Evolutionary conservation across 2,329 filamentous ascomycete species (phyloP), one percentile per base, ranked within the genome.

Genomic region (Monilinia laxa): DNA sequence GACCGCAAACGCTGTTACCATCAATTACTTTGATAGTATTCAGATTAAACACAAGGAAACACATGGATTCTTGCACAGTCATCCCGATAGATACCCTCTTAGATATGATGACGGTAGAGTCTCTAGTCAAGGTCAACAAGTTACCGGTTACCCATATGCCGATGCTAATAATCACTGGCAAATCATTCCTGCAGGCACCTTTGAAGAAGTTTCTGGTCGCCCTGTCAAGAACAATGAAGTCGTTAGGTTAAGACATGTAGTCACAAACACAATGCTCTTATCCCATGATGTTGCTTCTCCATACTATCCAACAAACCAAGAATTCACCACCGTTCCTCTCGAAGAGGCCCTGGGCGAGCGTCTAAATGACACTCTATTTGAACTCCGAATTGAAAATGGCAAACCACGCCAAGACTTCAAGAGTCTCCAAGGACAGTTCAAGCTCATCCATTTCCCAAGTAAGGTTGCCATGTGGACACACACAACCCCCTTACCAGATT

Each of bases 381-480:
- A 98, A 80, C 85, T 99, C 73, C 89, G 90, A 75, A 90, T 98
- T 70, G 95, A 98, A 77, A 87, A 90, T 71, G 92, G 89, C 75
- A 97, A 97, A 80, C 76, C 83, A 54, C 84, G 84, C 35, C 90
- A 94, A 75, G 88, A 94, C 67, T 96, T 98, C 83, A 94, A 92
- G 82, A 94, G 90, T 69, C 86, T 97, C 76, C 89, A 94, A 12
- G 90, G 92, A 69, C 91, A 97, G 80, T 97, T 99, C 86, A 98
- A 97, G 81, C 85, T 99, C 68, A 87, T 99, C 73, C 95, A 99
- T 79, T 87, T 91, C 75, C 93, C 94, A 10, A 96, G 92, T 78
- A 96, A 96, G 78, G 95, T 99, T 62, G 94, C 95, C 71, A 96
- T 99, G 94, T 99, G 95, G 95, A 99, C 95, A 38, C 94, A 98